Evolutionary conservation across 73 alveolate species (phyloP), one percentile per base, ranked within the genome.

Genomic region (Tetrahymena malaccensis): DNA sequence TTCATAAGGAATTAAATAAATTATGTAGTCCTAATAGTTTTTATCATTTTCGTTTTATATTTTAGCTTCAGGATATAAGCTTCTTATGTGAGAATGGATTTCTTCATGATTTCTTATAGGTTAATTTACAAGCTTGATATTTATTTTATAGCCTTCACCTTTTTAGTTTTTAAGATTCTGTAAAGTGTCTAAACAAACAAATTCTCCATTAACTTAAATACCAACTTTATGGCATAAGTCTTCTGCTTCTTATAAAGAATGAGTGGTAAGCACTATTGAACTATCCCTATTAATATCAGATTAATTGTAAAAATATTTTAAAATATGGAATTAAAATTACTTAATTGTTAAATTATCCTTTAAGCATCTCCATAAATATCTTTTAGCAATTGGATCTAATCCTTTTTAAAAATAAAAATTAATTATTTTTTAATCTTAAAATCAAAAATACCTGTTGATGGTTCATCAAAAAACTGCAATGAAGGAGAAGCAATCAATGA

Each of bases 221-320:
- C 99, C 99, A 25, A 98, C 97, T 94, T 97, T 96, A 95, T 98
- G 99, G 93, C 99, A 97, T 25, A 98, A 96, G 17, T 97, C 97
- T 95, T 98, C 99, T 43, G 99, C 99, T 93, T 98, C 99, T 94
- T 98, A 99, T 99, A 98, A 97, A 96, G 98, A 96, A 94, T 98
- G 99, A 83, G 99, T 98, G 31, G 99, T 98, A 93, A 98, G 97
- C 85, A 98, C 96, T 96, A 98, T 94, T n/a, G 98, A 96, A 33
- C 98, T 89, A 55, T 94, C 95, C 94, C 97, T 94, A 22, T 95
- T 85, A 83, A 85, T 94, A 10, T 37, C 25, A 7, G 40, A 44
- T 40, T 94, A 84, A 84, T 83, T 94, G 44, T 33, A 94, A 85
- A 25, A 15, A 70, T 70, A 8, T 11, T 22, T 22, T 4, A 56